phyloP scores from a whole-genome alignment of 2,329 filamentous ascomycete genomes.

The Botrytis sinoallii region DNA sequence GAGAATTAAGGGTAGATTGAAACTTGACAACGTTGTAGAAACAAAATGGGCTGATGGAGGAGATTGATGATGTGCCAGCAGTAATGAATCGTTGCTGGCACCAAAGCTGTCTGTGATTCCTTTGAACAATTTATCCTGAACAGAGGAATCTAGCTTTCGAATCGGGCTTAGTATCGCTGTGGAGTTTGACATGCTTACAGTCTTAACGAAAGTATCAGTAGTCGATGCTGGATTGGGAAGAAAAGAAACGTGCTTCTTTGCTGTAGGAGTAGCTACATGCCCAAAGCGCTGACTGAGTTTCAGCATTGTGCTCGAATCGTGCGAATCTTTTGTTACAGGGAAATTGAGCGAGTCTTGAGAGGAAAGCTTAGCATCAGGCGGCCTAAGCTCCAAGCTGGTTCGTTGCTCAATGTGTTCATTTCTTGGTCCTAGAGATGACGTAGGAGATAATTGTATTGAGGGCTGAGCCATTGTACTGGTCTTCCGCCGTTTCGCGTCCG shows the following conservation, averaged over 20 bases:
- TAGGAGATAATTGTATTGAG: background rate
- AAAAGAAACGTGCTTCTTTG: background rate
- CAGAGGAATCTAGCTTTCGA: background rate
- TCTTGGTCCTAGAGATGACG: background rate
- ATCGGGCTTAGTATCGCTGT: background rate
- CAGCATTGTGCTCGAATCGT: constrained; percentile 59
- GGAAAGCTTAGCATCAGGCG: constrained; percentile 8
- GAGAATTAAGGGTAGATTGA: constrained; percentile 63
- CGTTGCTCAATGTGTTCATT: background rate
- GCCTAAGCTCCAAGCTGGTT: constrained; percentile 15
- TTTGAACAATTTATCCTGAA: background rate
- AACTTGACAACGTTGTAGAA: constrained; percentile 53
- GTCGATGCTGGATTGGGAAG: background rate
- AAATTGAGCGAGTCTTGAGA: constrained; percentile 56
- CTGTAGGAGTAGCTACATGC: constrained; percentile 30
- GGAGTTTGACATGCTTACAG: background rate
- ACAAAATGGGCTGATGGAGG: constrained; percentile 49
- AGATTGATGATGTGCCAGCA: constrained; percentile 19
- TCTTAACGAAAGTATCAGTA: background rate
- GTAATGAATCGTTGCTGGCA: background rate
- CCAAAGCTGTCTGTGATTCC: constrained; percentile 1
- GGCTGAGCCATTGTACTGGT: background rate
- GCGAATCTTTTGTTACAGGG: constrained; percentile 73
- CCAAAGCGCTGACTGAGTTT: constrained; percentile 65
- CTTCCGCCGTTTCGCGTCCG: background rate